Evolutionary conservation across 106 monocot genomes (phyloP).

Genomic region (Acorus calamus): DNA sequence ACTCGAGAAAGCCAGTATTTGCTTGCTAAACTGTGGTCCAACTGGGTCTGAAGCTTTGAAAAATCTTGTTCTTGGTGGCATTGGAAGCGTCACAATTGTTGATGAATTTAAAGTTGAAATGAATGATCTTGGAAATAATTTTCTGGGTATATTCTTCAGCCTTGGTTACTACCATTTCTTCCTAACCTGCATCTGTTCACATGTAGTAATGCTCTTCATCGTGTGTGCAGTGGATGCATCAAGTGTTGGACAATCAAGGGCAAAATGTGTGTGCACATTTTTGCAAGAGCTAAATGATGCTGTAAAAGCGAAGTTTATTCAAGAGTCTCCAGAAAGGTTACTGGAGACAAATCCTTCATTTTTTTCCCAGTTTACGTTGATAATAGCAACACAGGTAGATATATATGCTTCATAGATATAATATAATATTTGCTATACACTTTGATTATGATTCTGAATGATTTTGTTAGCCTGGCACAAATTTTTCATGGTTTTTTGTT

Average conservation of each 20-base stretch:
- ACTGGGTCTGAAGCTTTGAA: slow-evolving; percentile 96
- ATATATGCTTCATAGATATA: too few relatives aligned
- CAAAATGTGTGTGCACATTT: slow-evolving; percentile 87
- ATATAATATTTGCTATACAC: too few relatives aligned
- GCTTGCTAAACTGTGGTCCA: slow-evolving; percentile 91
- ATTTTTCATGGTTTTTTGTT: neutral
- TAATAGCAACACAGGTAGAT: slow-evolving; percentile 88
- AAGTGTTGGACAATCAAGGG: slow-evolving; percentile 74
- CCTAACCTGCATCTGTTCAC: slow-evolving; percentile 4
- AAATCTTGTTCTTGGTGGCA: slow-evolving; percentile 93
- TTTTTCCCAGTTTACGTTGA: slow-evolving; percentile 72
- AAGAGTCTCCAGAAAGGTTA: slow-evolving; percentile 69
- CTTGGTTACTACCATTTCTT: neutral
- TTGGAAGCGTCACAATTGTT: slow-evolving; percentile 81
- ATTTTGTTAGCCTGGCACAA: too few relatives aligned
- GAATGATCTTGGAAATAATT: slow-evolving; percentile 87
- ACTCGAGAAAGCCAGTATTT: slow-evolving; percentile 78
- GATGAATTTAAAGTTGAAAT: slow-evolving; percentile 81
- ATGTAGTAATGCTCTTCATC: slow-evolving; percentile 2
- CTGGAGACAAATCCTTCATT: slow-evolving; percentile 85
- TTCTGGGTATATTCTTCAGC: slow-evolving; percentile 47
- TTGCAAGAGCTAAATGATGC: slow-evolving; percentile 98
- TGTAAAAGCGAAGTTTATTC: slow-evolving; percentile 89
- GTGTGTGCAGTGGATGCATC: slow-evolving; percentile 57
- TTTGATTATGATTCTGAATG: too few relatives aligned